phyloP scores from a whole-genome alignment of 1,139 yeast genomes.

The Blastobotrys capitulatus region DNA sequence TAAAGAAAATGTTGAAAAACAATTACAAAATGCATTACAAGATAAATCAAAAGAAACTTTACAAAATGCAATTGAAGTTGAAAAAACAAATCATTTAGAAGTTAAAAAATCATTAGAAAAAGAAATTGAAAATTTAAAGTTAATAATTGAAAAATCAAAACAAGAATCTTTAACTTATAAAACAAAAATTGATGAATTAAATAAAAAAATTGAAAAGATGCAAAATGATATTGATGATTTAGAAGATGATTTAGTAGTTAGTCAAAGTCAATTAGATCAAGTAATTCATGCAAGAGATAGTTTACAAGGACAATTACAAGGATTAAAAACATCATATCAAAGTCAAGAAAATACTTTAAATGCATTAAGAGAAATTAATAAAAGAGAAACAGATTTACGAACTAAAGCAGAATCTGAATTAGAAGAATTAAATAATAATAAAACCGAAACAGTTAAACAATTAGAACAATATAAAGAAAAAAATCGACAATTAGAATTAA shows the following conservation, averaged over 20 bases:
- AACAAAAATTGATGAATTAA: slow-evolving; percentile 19
- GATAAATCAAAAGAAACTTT: slow-evolving; percentile 16
- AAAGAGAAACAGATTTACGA: slow-evolving; percentile 18
- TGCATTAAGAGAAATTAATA: slow-evolving; percentile 19
- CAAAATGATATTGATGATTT: slow-evolving; percentile 20
- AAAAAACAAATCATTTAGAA: slow-evolving; percentile 18
- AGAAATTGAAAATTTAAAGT: slow-evolving; percentile 21
- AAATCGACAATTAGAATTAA: slow-evolving; percentile 11
- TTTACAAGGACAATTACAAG: slow-evolving; percentile 15
- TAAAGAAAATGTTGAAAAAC: slow-evolving; percentile 21
- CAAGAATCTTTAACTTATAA: slow-evolving; percentile 10
- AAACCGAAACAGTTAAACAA: slow-evolving; percentile 9
- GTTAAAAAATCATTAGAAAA: slow-evolving; percentile 18
- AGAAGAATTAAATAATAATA: slow-evolving; percentile 9
- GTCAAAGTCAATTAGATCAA: slow-evolving; percentile 19
- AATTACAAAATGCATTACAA: slow-evolving; percentile 17
- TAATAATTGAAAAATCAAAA: slow-evolving; percentile 2
- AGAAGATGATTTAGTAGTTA: slow-evolving; percentile 20
- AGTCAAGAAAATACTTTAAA: slow-evolving; percentile 19
- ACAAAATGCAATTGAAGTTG: slow-evolving; percentile 18
- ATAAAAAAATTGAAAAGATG: slow-evolving; percentile 19
- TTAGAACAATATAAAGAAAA: slow-evolving; percentile 7
- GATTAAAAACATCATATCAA: slow-evolving; percentile 16
- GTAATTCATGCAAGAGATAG: slow-evolving; percentile 16
- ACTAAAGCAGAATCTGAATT: slow-evolving; percentile 16